Evolutionary conservation across 1,284 basidiomycete species (phyloP).

Genomic region (Boletus smithii): DNA sequence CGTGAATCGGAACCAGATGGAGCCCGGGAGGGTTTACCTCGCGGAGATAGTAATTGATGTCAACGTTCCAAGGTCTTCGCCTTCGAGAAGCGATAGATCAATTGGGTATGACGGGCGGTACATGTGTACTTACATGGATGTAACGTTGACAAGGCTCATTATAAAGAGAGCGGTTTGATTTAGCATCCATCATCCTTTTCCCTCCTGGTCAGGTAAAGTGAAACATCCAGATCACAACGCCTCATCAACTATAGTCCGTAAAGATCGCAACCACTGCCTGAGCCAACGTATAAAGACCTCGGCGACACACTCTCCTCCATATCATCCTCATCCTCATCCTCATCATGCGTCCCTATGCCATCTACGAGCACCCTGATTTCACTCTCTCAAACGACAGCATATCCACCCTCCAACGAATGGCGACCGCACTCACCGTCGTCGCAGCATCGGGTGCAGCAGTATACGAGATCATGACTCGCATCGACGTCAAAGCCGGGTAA

Average conservation of each 20-base stretch:
- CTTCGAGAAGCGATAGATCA: too few relatives aligned
- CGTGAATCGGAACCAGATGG: too few relatives aligned
- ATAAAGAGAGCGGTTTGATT: too few relatives aligned
- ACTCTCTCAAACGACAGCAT: constrained; percentile 31
- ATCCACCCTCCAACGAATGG: constrained; percentile 25
- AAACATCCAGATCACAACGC: background rate
- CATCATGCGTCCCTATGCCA: constrained; percentile 44
- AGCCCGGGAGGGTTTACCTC: too few relatives aligned
- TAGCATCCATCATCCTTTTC: too few relatives aligned
- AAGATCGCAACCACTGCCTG: background rate
- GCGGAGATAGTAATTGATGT: too few relatives aligned
- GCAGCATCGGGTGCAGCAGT: constrained; percentile 34
- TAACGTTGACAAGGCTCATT: too few relatives aligned
- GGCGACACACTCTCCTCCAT: background rate
- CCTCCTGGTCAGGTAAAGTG: background rate
- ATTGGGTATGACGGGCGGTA: too few relatives aligned
- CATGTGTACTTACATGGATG: too few relatives aligned
- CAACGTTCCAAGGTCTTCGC: too few relatives aligned
- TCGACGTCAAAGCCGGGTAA: constrained; percentile 20
- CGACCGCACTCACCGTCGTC: constrained; percentile 27
- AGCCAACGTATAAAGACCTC: background rate
- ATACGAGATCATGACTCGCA: constrained; percentile 26
- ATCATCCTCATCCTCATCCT: background rate
- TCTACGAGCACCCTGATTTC: constrained; percentile 55
- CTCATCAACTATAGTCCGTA: background rate